These are phyloP conservation scores for Blastobotrys americana DNA, from an alignment of 805 yeast genomes.

Conservation along the genomic window DNA sequence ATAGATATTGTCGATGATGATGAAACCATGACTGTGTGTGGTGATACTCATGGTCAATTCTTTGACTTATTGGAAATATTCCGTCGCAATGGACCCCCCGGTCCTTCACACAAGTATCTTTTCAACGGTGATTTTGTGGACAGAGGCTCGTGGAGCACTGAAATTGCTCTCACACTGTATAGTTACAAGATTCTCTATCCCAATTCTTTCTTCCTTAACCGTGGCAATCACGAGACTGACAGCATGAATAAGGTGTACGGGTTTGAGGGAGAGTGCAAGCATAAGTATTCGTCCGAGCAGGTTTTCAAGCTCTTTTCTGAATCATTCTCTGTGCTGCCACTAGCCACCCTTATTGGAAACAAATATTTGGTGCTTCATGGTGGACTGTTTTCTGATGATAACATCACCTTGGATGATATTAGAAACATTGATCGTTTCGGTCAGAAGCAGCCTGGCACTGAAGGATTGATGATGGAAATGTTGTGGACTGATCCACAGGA, in stretches of 20 bases:
- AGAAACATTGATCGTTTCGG: conserved; percentile 62
- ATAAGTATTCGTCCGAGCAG: conserved; percentile 67
- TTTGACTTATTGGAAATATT: conserved; percentile 83
- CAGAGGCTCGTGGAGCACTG: conserved; percentile 97
- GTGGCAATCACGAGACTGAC: conserved; percentile 96
- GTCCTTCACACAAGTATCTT: conserved; percentile 60
- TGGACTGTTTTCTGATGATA: conserved; percentile 78
- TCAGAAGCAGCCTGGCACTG: conserved; percentile 72
- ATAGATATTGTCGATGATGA: conserved; percentile 36
- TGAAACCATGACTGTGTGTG: conserved; percentile 70
- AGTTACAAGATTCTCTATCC: conserved; percentile 75
- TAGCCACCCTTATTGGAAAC: conserved; percentile 71
- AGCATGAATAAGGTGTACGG: conserved; percentile 97
- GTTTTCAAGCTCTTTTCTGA: conserved; percentile 78
- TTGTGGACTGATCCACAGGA: conserved; percentile 96
- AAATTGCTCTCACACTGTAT: conserved; percentile 78
- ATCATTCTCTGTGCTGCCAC: conserved; percentile 78
- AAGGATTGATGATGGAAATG: conserved; percentile 92
- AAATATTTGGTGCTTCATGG: conserved; percentile 92
- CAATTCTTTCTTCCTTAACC: conserved; percentile 58
- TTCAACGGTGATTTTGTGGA: conserved; percentile 98
- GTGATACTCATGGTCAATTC: conserved; percentile 97
- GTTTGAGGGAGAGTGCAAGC: conserved; percentile 90
- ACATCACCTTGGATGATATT: conserved; percentile 65
- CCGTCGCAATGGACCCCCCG: conserved; percentile 62